Evolutionary conservation across 306 rosid genomes (phyloP).

Genomic region (Cajanus cajan): DNA sequence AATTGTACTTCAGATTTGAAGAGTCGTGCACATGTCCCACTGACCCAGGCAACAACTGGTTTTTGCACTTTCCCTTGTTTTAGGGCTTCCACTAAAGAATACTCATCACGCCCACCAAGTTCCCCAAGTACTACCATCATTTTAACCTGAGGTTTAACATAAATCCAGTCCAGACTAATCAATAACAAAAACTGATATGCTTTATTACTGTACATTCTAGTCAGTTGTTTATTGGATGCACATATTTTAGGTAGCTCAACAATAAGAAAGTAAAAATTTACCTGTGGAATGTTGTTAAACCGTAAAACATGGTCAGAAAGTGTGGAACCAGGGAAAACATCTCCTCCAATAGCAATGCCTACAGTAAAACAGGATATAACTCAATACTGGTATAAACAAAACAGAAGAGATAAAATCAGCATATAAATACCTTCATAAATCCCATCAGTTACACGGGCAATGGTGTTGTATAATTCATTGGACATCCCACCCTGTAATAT

Average conservation of each 20-base stretch:
- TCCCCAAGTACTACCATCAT: slow-evolving; percentile 98
- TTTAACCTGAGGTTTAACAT: slow-evolving; percentile 62
- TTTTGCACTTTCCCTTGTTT: slow-evolving; percentile 91
- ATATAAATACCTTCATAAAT: slow-evolving; percentile 79
- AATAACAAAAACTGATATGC: slow-evolving; percentile 1
- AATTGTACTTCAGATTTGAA: slow-evolving; percentile 99
- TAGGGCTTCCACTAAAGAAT: slow-evolving; percentile 92
- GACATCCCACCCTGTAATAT: slow-evolving; percentile 97
- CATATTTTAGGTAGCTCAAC: slow-evolving; percentile 23
- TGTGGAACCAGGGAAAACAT: slow-evolving; percentile 98
- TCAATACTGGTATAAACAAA: slow-evolving; percentile 16
- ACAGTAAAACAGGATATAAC: slow-evolving; percentile 34
- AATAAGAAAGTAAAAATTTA: slow-evolving; percentile 32
- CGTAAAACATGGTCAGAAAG: slow-evolving; percentile 98
- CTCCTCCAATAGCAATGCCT: slow-evolving; percentile 99
- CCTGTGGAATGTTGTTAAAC: slow-evolving; percentile 98
- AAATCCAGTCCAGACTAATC: slow-evolving; percentile 34
- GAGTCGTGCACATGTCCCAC: slow-evolving; percentile 97
- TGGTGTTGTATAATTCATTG: slow-evolving; percentile 83
- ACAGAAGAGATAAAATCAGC: slow-evolving; percentile 23
- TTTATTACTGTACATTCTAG: slow-evolving; percentile 10
- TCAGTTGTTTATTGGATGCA: background rate
- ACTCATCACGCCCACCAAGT: slow-evolving; percentile 97
- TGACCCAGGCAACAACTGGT: slow-evolving; percentile 99
- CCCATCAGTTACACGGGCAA: slow-evolving; percentile 97